A percentile compares a stretch with the other conserved stretches of the same genome.
phyloP scores from a whole-genome alignment of 1,284 basidiomycete species.

The Leccinum pachyderme region DNA sequence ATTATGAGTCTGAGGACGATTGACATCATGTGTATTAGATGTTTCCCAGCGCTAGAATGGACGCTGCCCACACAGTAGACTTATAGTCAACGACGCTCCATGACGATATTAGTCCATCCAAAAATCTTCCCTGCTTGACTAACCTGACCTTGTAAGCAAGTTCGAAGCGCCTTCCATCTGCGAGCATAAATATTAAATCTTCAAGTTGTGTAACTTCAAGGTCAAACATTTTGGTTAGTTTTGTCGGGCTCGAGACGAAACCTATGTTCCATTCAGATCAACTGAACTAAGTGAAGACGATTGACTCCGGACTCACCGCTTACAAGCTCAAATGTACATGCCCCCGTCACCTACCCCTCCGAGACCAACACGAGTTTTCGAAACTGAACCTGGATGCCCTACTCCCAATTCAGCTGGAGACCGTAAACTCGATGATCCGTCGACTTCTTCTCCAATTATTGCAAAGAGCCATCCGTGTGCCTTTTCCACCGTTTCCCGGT shows the following conservation, averaged over 20 bases:
- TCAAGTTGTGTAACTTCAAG: background rate
- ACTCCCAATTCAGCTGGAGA: conserved; percentile 1
- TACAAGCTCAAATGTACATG: conserved; percentile 52
- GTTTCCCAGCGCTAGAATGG: background rate
- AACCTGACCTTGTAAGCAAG: background rate
- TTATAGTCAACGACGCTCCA: background rate
- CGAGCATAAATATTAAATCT: background rate
- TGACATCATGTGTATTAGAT: conserved; percentile 20
- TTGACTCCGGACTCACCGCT: background rate
- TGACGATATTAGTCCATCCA: background rate
- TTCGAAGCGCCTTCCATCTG: no score
- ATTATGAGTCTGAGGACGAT: conserved; percentile 60
- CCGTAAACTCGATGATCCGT: conserved; percentile 11
- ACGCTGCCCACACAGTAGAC: background rate
- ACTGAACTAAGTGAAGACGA: background rate
- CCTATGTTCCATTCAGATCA: no score
- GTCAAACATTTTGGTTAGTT: background rate
- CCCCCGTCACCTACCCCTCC: conserved; percentile 47
- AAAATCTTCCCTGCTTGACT: background rate
- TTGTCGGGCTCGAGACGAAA: background rate
- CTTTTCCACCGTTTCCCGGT: conserved; percentile 33
- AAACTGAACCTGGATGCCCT: background rate
- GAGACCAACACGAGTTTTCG: conserved; percentile 8
- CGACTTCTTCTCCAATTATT: conserved; percentile 25
- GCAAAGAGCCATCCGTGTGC: conserved; percentile 39